Evolutionary conservation across 768 basidiomycete genomes (phyloP), one percentile per base, ranked within the genome.

Genomic region (Neoboletus brunneissimus): DNA sequence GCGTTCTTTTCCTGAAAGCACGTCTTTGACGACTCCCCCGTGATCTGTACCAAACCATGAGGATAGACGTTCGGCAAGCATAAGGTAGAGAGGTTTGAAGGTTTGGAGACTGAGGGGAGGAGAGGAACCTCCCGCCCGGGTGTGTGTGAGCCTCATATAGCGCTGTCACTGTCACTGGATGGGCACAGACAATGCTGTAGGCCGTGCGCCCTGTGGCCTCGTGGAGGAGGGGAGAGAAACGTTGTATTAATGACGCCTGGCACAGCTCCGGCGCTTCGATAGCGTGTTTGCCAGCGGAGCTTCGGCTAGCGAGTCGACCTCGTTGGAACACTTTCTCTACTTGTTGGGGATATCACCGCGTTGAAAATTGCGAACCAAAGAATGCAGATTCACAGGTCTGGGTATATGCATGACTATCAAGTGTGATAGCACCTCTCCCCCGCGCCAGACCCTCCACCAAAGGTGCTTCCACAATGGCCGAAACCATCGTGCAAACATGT

Each of bases 1-100:
- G 40, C 72, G 65, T 52, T 75, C 75, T 54, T 73, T 72, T 20
- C 73, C 74, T 9, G 68, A 55, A 2, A 68, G 60, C 6, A 68
- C 62, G 15, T 72, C 68, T 23, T 34, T 59, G 32, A 60, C 48
- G 23, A 65, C 40, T 6, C 48, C 44, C 2, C 46, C 29, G 9
- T 56, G 59, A 32, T 59, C 58, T 13, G 48, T 5, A 22, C 53
- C 48, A n/a, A 66, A 58, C 57, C 57, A 53, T 27, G 56, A 44
- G 22, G 55, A 55, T 31, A 58, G 31, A 46, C 55, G 67, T 46
- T 63, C 27, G 32, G 51, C 23, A 11, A 55, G 42, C 65, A 68
- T 69, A 41, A 10, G 16, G 47, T 6, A 8, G 2, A 22, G 23
- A 13, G 8, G 3, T 23, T 23, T 12, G 20, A 27, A 40, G 35